phyloP scores from a whole-genome alignment of 805 yeast species.

The Ogataea paraovalis region DNA sequence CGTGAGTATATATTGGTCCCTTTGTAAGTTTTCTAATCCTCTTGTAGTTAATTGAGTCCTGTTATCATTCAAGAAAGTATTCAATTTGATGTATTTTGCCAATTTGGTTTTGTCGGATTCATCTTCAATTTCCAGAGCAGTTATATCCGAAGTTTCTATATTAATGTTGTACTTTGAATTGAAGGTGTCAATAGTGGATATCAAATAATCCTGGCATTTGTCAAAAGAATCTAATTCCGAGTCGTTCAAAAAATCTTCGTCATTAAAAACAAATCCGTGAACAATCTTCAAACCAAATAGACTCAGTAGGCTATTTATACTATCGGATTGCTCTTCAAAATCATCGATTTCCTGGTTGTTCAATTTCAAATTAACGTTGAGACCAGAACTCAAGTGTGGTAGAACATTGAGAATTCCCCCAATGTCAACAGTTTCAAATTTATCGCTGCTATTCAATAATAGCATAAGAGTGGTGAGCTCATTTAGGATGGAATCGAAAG shows the following conservation, averaged over 20 bases:
- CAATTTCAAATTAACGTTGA: slow-evolving; percentile 68
- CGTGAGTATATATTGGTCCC: slow-evolving; percentile 31
- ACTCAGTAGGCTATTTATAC: slow-evolving; percentile 19
- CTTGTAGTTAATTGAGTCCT: slow-evolving; percentile 70
- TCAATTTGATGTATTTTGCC: slow-evolving; percentile 9
- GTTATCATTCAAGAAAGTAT: slow-evolving; percentile 52
- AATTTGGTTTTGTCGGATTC: slow-evolving; percentile 5
- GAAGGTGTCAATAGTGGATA: slow-evolving; percentile 16
- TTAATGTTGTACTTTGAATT: slow-evolving; percentile 1
- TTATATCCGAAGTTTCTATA: slow-evolving; percentile 6
- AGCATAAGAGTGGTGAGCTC: slow-evolving; percentile 46
- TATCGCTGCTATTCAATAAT: slow-evolving; percentile 31
- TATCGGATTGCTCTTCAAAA: slow-evolving; percentile 16
- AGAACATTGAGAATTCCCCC: slow-evolving; percentile 47
- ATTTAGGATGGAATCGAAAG: slow-evolving; percentile 41
- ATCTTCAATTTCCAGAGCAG: not conserved
- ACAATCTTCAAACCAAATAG: slow-evolving; percentile 39
- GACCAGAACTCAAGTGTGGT: slow-evolving; percentile 66
- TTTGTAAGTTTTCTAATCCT: slow-evolving; percentile 52
- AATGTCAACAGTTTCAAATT: slow-evolving; percentile 18
- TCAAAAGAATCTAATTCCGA: slow-evolving; percentile 23
- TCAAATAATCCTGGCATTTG: slow-evolving; percentile 27
- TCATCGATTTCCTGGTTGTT: slow-evolving; percentile 32
- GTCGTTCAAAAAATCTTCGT: not conserved
- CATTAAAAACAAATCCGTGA: slow-evolving; percentile 62